Conservation (phyloP, 176 grass and related monocot genomes). For the Calamus simplicifolius region DNA sequence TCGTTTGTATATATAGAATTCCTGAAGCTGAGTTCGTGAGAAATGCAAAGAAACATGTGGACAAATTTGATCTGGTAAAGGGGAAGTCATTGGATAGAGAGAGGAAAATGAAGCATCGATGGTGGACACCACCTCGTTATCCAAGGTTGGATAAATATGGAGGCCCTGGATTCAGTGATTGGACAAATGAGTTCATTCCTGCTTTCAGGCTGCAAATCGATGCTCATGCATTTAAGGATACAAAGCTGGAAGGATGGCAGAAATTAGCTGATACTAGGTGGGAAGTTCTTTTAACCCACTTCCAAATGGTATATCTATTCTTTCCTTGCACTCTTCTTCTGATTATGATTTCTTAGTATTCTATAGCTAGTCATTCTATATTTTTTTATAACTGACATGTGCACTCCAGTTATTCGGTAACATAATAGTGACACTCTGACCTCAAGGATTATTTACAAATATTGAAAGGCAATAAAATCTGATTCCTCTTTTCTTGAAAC, state of each 20-base stretch:
- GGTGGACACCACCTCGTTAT: conserved; percentile 56
- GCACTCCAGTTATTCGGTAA: no score
- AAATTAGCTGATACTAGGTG: conserved; percentile 53
- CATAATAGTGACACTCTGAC: no score
- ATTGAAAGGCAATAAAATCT: no score
- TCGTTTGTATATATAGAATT: conserved; percentile 58
- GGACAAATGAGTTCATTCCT: conserved; percentile 60
- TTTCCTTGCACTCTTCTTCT: conserved; percentile 1
- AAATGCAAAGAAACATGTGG: conserved; percentile 34
- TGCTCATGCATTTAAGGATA: conserved; percentile 35
- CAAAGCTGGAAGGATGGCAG: conserved; percentile 50
- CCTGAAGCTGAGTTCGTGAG: conserved; percentile 39
- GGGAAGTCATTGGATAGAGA: conserved; percentile 1
- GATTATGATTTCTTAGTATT: neutral
- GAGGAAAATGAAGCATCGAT: conserved; percentile 26
- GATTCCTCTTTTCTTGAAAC: no score
- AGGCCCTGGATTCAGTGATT: conserved; percentile 37
- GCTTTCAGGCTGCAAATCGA: conserved; percentile 67
- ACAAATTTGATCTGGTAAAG: conserved; percentile 31
- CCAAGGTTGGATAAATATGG: conserved; percentile 41
- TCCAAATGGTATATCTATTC: conserved; percentile 74
- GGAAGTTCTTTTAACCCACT: conserved; percentile 81
- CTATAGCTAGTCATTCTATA: no score
- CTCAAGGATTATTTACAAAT: no score
- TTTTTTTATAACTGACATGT: no score